Evolutionary conservation across 2,329 filamentous ascomycete species (phyloP).

Genomic region (Lithohypha guttulata): DNA sequence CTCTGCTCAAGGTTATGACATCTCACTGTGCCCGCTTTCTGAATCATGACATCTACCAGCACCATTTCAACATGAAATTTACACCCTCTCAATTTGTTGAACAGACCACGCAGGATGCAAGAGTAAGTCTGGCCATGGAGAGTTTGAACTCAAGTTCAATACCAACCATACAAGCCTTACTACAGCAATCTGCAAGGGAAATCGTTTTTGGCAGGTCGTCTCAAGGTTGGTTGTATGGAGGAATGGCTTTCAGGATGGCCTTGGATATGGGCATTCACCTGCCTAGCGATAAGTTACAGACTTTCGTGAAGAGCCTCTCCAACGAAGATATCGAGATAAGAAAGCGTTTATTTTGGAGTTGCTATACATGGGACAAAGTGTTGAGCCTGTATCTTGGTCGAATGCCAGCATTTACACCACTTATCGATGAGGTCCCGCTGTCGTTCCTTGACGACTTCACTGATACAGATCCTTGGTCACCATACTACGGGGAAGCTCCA

Average conservation of each 20-base stretch:
- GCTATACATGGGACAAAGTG: constrained; percentile 26
- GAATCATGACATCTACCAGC: constrained; percentile 21
- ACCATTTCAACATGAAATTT: constrained; percentile 14
- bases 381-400: constrained; percentile 25
- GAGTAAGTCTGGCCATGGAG: constrained; percentile 23
- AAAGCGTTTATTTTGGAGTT: constrained; percentile 25
- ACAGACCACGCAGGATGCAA: constrained; percentile 20
- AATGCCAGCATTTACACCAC: constrained; percentile 22
- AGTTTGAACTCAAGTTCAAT: constrained; percentile 23
- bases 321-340: constrained; percentile 25
- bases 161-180: constrained; percentile 24
- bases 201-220: constrained; percentile 23
- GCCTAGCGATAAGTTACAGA: constrained; percentile 20
- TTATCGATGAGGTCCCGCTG: constrained; percentile 17
- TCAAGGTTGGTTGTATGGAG: constrained; percentile 24
- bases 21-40: constrained; percentile 20
- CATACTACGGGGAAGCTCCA: constrained; percentile 23
- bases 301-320: constrained; percentile 20
- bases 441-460: constrained; percentile 24
- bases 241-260: constrained; percentile 26
- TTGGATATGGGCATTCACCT: constrained; percentile 25
- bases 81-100: constrained; percentile 16
- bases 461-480: constrained; percentile 23
- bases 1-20: constrained; percentile 18
- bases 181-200: constrained; percentile 24